Evolutionary conservation across 208 protist species (phyloP).

Genomic region (Acanthamoeba castellanii): DNA sequence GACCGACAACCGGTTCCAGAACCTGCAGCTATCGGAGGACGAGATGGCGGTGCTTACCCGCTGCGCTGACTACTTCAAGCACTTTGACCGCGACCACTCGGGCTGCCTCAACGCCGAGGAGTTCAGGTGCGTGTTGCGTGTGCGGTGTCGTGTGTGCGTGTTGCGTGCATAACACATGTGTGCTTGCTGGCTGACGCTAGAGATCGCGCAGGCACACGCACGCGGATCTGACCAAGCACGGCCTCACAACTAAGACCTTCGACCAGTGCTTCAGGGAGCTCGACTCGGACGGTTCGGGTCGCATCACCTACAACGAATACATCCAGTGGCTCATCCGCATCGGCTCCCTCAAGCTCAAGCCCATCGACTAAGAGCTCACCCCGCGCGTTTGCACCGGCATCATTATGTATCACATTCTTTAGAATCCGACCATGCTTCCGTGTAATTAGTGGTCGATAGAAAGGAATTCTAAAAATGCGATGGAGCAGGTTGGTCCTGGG

Average conservation of each 20-base stretch:
- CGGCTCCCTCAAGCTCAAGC: constrained; percentile 53
- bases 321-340: constrained; percentile 54
- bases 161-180: too few species aligned
- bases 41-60: neutral
- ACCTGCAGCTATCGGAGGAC: constrained; percentile 42
- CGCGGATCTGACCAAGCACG: neutral
- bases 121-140: neutral
- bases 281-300: neutral
- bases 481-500: too few species aligned
- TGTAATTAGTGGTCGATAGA: too few species aligned
- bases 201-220: neutral
- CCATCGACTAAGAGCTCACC: neutral
- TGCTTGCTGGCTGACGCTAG: neutral
- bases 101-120: neutral
- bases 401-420: too few species aligned
- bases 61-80: constrained; percentile 41
- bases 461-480: too few species aligned
- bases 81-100: constrained; percentile 21
- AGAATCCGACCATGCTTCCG: too few species aligned
- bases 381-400: too few species aligned
- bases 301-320: constrained; percentile 59
- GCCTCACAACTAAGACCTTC: constrained; percentile 8
- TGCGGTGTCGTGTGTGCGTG: neutral
- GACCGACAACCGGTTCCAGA: constrained; percentile 6
- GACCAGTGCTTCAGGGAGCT: constrained; percentile 30